phyloP scores from a whole-genome alignment of 805 yeast genomes.

The Lachancea sp. region DNA sequence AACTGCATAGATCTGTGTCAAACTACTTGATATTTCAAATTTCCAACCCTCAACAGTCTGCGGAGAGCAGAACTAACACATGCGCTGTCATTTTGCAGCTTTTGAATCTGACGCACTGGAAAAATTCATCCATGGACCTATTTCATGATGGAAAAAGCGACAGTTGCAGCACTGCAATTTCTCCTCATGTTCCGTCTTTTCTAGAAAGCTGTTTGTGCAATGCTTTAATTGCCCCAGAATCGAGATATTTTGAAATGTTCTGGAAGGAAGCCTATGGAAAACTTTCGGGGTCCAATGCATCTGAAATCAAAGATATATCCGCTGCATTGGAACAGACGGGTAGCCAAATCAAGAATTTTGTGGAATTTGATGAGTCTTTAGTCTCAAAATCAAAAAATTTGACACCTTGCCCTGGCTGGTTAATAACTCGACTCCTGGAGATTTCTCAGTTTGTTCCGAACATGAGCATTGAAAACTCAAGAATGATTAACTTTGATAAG shows the following conservation, averaged over 20 bases:
- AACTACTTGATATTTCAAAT: conserved; percentile 59
- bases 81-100: conserved; percentile 65
- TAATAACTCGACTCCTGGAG: conserved; percentile 71
- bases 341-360: conserved; percentile 25
- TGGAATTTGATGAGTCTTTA: conserved; percentile 31
- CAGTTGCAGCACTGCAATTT: conserved; percentile 20
- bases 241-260: conserved; percentile 56
- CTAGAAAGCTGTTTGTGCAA: conserved; percentile 72
- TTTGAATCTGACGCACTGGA: conserved; percentile 56
- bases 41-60: conserved; percentile 51
- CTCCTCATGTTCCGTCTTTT: conserved; percentile 69
- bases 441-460: conserved; percentile 73
- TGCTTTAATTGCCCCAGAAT: conserved; percentile 74
- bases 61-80: conserved; percentile 54
- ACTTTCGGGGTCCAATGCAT: conserved; percentile 14
- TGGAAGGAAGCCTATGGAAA: conserved; percentile 57
- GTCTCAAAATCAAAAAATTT: conserved; percentile 37
- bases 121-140: conserved; percentile 54
- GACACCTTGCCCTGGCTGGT: conserved; percentile 90
- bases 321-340: conserved; percentile 18
- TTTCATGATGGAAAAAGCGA: conserved; percentile 31
- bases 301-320: conserved; percentile 28
- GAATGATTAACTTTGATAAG: conserved; percentile 79
- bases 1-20: conserved; percentile 60
- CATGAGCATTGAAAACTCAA: conserved; percentile 57